A percentile compares a stretch with the other conserved stretches of the same genome.
Conservation (phyloP, 2,329 filamentous ascomycete species). For the Helotiales sp. region DNA sequence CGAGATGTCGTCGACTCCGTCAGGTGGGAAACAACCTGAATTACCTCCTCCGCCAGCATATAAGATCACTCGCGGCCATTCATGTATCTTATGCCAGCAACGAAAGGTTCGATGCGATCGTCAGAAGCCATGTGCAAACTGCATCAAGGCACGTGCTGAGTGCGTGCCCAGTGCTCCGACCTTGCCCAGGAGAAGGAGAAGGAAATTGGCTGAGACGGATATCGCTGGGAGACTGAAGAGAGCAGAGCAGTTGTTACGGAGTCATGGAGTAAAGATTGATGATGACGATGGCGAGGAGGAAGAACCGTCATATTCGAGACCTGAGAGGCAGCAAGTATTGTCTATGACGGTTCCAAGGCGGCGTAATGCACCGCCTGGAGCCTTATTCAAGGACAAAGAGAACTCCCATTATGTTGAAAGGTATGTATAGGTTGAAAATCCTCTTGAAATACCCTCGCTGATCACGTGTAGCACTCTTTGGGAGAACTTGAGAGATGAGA, state of each 20-base stretch:
- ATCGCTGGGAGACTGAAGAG: constrained; percentile 25
- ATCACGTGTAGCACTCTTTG: constrained; percentile 28
- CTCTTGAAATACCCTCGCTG: neutral
- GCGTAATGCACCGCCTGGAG: constrained; percentile 11
- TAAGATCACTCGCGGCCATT: constrained; percentile 22
- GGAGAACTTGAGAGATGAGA: constrained; percentile 33
- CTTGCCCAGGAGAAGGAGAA: constrained; percentile 28
- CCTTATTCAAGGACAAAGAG: constrained; percentile 27
- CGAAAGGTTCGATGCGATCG: constrained; percentile 34
- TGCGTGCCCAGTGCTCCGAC: constrained; percentile 30
- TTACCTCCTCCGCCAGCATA: neutral
- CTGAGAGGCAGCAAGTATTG: neutral
- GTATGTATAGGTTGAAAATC: constrained; percentile 10
- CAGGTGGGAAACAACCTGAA: neutral
- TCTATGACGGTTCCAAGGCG: constrained; percentile 4
- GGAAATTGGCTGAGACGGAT: constrained; percentile 30
- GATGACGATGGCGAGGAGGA: constrained; percentile 20
- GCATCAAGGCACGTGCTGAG: constrained; percentile 31
- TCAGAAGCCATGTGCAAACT: constrained; percentile 34
- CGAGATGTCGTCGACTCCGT: neutral
- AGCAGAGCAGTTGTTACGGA: constrained; percentile 32
- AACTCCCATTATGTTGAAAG: constrained; percentile 31
- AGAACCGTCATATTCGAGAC: neutral
- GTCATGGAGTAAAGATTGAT: constrained; percentile 30
- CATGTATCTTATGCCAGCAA: constrained; percentile 33